phyloP scores from a whole-genome alignment of 257 asterid species.

The Solanum phureja region DNA sequence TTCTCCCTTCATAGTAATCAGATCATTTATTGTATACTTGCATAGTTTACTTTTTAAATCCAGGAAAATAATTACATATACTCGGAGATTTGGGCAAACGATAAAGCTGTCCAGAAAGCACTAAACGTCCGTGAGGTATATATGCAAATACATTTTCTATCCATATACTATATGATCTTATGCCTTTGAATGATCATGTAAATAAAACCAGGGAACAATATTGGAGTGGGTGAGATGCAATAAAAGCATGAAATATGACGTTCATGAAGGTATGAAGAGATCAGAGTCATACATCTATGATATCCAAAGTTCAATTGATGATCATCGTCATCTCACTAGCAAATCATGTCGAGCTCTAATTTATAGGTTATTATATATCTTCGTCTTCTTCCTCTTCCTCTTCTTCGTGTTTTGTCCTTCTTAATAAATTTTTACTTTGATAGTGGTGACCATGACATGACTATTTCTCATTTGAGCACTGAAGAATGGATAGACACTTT shows the following conservation, averaged over 20 bases:
- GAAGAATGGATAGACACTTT: constrained; percentile 18
- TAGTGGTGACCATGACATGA: constrained; percentile 26
- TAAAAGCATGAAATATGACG: not conserved
- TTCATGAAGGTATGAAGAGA: not conserved
- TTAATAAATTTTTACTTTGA: not conserved
- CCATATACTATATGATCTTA: no score
- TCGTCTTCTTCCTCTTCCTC: no score
- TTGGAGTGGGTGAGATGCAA: constrained; percentile 4
- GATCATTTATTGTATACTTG: no score
- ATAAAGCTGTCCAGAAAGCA: no score
- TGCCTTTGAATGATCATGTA: no score
- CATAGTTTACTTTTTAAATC: no score
- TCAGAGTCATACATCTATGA: not conserved
- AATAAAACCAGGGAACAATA: not conserved
- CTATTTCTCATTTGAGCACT: constrained; percentile 11
- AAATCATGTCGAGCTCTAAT: constrained; percentile 34
- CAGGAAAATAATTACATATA: no score
- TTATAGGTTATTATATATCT: constrained; percentile 18
- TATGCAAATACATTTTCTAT: no score
- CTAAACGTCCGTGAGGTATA: no score
- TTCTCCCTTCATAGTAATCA: no score
- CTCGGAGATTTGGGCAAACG: no score
- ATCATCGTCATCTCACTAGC: constrained; percentile 1
- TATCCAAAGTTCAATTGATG: not conserved
- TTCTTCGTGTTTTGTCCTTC: no score